phyloP scores from a whole-genome alignment of 768 basidiomycete species.

The Xerocomus spinulosus region DNA sequence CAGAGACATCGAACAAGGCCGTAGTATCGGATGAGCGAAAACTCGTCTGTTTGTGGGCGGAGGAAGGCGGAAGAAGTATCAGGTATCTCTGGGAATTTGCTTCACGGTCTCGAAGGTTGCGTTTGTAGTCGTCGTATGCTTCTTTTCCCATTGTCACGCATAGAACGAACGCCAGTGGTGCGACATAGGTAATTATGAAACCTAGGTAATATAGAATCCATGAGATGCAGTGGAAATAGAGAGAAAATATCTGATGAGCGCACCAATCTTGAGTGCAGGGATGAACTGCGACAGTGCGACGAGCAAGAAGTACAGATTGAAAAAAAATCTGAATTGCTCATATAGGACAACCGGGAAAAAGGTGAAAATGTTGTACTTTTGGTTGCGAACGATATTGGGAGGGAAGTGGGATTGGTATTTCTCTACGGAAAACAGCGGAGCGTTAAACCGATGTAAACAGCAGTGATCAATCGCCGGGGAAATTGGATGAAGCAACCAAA shows the following conservation, averaged over 20 bases:
- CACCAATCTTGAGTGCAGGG: constrained; percentile 93
- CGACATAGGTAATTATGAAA: constrained; percentile 93
- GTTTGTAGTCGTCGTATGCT: constrained; percentile 97
- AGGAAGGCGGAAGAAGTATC: constrained; percentile 55
- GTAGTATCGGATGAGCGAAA: constrained; percentile 16
- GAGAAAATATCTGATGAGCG: constrained; percentile 18
- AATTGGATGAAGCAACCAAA: background rate
- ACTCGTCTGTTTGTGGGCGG: constrained; percentile 27
- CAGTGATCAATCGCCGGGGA: constrained; percentile 1
- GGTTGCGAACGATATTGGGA: constrained; percentile 91
- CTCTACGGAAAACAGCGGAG: constrained; percentile 43
- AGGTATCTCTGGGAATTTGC: constrained; percentile 93
- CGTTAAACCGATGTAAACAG: too few species aligned
- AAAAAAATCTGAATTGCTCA: constrained; percentile 99
- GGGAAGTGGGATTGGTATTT: constrained; percentile 71
- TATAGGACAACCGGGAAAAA: constrained; percentile 97
- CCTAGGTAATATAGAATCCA: constrained; percentile 42
- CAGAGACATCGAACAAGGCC: constrained; percentile 15
- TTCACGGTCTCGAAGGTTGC: constrained; percentile 85
- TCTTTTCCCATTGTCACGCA: constrained; percentile 97
- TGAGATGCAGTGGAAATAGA: background rate
- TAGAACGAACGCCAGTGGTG: constrained; percentile 93
- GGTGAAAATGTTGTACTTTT: constrained; percentile 96
- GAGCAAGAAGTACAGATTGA: constrained; percentile 96
- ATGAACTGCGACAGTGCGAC: constrained; percentile 96